A percentile compares a stretch with the other conserved stretches of the same genome.
Conservation (phyloP, 2,329 filamentous ascomycete genomes). For the Nemania sp. region DNA sequence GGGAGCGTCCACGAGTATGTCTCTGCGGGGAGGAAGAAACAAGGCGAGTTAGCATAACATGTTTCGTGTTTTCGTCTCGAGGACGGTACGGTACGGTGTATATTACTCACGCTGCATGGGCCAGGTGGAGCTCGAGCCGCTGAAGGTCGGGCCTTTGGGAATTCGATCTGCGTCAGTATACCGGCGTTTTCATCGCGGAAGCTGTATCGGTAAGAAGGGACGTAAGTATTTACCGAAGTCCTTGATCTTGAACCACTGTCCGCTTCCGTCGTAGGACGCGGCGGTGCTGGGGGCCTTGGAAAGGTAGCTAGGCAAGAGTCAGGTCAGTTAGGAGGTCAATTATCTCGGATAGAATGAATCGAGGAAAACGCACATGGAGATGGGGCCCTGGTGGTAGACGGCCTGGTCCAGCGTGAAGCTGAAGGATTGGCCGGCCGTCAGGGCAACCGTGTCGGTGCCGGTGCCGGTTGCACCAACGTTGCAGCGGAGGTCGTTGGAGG, state of each 20-base stretch:
- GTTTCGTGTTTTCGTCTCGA: not conserved
- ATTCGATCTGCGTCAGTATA: not conserved
- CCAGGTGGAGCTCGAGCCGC: slow-evolving; percentile 42
- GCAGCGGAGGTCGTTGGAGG: slow-evolving; percentile 48
- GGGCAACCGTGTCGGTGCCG: slow-evolving; percentile 42
- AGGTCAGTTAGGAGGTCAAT: not conserved
- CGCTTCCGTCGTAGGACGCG: slow-evolving; percentile 45
- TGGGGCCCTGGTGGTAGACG: slow-evolving; percentile 51
- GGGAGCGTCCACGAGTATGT: slow-evolving; percentile 52
- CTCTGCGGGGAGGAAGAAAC: slow-evolving; percentile 27
- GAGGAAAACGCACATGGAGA: slow-evolving; percentile 41
- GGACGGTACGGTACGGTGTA: not conserved
- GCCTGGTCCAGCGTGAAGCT: slow-evolving; percentile 46
- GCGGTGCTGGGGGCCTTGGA: slow-evolving; percentile 46
- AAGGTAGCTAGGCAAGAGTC: slow-evolving; percentile 41
- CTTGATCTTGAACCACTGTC: slow-evolving; percentile 50
- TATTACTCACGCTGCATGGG: slow-evolving; percentile 39
- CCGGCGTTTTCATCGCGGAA: not conserved
- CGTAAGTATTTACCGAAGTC: slow-evolving; percentile 40
- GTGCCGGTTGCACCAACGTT: slow-evolving; percentile 44
- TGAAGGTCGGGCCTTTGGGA: slow-evolving; percentile 41
- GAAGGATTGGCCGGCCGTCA: slow-evolving; percentile 46
- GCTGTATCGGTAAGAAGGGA: not conserved
- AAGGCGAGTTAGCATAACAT: slow-evolving; percentile 2
- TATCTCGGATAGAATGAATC: not conserved